Evolutionary conservation across 2,329 filamentous ascomycete genomes (phyloP), one percentile per base, ranked within the genome.

Genomic region (Penicillium italicum): DNA sequence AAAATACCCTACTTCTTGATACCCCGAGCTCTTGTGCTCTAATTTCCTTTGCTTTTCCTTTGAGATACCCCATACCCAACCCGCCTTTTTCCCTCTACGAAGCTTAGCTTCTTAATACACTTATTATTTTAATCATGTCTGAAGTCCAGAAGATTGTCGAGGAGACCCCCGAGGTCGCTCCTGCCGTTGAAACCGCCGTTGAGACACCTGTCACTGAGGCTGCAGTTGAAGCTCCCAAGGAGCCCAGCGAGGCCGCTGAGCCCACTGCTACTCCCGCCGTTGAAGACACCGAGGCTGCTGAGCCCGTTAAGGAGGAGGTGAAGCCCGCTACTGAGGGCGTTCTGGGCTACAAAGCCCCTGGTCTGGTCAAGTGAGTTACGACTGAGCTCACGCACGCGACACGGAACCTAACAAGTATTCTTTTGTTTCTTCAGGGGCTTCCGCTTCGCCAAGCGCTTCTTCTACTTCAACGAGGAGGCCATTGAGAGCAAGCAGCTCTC

Each of bases 401-500:
- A 28, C 20, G 16, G 14, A 16, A 53, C 56, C 59, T 59, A 60
- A 59, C 24, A 7, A 16, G 26, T 14, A 18, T 62, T 50, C n/a
- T 30, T 62, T 50, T 66, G 55, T 52, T 68, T 74, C 55, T 46
- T 33, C 66, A 95, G 90, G 85, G 89, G 91, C 75, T 84, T 97
- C 70, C 86, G 90, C 68, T 92, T 91, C 79, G 85, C 87, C 75
- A 97, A 97, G 85, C 91, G 91, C 74, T 90, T 90, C 80, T 97
- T 97, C 80, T 92, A 87, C 84, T 90, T 93, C 77, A 85, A 86
- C 66, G 80, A 84, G 47, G 89, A 91, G 53, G 78, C 89, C 47
- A 76, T 95, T 57, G 85, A 91, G 69, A 77, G 85, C 66, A 88
- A 93, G 77, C 82, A 87, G 71, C 82, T 97, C 55, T 76, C 81